Evolutionary conservation across 768 basidiomycete genomes (phyloP), one percentile per base, ranked within the genome.

Genomic region (Lactarius psammicola): DNA sequence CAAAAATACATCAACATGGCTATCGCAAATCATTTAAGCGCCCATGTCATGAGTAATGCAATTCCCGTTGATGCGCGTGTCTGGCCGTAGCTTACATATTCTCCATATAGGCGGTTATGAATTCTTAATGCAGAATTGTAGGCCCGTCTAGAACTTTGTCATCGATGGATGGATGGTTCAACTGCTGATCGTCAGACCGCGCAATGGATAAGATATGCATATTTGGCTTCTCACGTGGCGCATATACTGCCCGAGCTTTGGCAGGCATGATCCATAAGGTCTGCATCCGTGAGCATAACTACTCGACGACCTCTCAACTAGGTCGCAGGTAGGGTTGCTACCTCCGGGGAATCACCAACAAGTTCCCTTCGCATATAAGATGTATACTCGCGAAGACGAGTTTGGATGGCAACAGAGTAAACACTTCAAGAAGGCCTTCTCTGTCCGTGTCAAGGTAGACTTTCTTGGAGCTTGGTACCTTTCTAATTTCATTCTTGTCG

Each of bases 221-320:
- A 3, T 92, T 93, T 71, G 92, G 90, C 1, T 92, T 92, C 74
- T 91, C 90, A 3, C 79, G 91, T 63, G 90, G 90, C n/a, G 88
- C 88, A 49, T 91, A 84, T 68, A 87, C 88, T 28, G 79, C 83
- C 65, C 82, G 90, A 58, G 88, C 87, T 1, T 78, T 89, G 18
- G 88, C 86, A 15, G 90, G 89, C 60, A 90, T 91, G 89, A 73
- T 90, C 17, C 84, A 88, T 72, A 87, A 87, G 75, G 85, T 86
- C 42, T 36, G 54, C 30, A 9, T 18, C 33, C 28, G 1, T 31
- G 3, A 18, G 23, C 34, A 38, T 36, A 15, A 17, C 13, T 17
- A 13, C 36, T 18, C n/a, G 15, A 26, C 17, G 20, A 4, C 53
- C 33, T 61, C 30, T 38, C 34, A 23, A 49, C 8, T 58, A 42